Conservation (phyloP, 1,139 yeast species). For the Candida buenavistaensis region DNA sequence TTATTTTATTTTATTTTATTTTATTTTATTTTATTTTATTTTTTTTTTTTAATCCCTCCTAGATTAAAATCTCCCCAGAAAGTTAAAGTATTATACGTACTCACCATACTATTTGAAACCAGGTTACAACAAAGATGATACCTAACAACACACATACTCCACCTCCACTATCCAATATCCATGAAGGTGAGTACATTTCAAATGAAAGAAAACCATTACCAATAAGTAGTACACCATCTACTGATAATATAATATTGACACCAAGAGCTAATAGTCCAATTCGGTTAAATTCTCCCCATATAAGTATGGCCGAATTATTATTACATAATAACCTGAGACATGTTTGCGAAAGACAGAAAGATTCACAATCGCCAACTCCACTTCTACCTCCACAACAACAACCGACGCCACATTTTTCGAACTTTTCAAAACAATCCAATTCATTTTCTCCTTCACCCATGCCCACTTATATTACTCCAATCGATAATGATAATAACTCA, state of each 20-base stretch:
- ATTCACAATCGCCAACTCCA: background rate
- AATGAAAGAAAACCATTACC: constrained; percentile 29
- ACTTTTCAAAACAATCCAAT: constrained; percentile 7
- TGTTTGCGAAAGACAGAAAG: background rate
- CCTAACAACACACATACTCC: background rate
- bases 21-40: too few relatives aligned
- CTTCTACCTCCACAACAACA: constrained; percentile 1
- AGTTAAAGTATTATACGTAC: too few relatives aligned
- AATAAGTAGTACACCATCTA: constrained; percentile 25
- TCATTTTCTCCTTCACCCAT: constrained; percentile 11
- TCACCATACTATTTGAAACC: too few relatives aligned
- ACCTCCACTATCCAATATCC: constrained; percentile 14
- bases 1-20: too few relatives aligned
- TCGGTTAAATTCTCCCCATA: constrained; percentile 22
- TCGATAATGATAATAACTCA: constrained; percentile 5
- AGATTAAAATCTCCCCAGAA: too few relatives aligned
- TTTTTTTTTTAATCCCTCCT: too few relatives aligned
- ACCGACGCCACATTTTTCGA: constrained; percentile 10
- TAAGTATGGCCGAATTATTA: constrained; percentile 12
- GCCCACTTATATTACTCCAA: constrained; percentile 10
- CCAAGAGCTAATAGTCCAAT: constrained; percentile 20
- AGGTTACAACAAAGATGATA: constrained; percentile 5
- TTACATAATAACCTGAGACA: constrained; percentile 2
- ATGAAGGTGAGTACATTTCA: constrained; percentile 34
- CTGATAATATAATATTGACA: constrained; percentile 14